Percentiles rank a stretch among this genome's conserved stretches.
phyloP scores from a whole-genome alignment of 116 monocot genomes.

The Thalassia testudinum region DNA sequence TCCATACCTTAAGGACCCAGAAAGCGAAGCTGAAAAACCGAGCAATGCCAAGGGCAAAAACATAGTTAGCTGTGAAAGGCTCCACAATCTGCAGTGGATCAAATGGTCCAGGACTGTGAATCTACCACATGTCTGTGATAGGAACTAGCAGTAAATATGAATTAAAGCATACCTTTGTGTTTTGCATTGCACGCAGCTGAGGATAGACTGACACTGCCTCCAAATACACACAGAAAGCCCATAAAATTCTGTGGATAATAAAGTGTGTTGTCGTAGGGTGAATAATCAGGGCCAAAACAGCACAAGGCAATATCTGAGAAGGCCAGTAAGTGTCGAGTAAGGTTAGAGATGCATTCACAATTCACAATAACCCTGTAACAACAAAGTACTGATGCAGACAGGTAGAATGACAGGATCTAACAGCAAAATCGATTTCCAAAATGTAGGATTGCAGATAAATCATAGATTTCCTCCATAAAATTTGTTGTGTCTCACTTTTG shows the following conservation, averaged over 20 bases:
- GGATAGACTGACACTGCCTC: slow-evolving; percentile 78
- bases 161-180: slow-evolving; percentile 39
- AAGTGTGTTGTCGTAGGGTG: slow-evolving; percentile 63
- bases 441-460: too few relatives aligned
- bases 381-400: too few relatives aligned
- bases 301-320: slow-evolving; percentile 56
- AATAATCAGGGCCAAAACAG: slow-evolving; percentile 32
- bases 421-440: too few relatives aligned
- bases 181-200: slow-evolving; percentile 79
- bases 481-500: too few relatives aligned
- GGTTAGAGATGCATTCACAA: too few relatives aligned
- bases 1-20: slow-evolving; percentile 70
- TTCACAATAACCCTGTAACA: too few relatives aligned
- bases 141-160: background rate
- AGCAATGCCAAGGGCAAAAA: slow-evolving; percentile 68
- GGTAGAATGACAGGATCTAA: too few relatives aligned
- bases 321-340: too few relatives aligned
- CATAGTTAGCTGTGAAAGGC: slow-evolving; percentile 77
- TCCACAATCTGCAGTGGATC: slow-evolving; percentile 45
- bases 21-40: slow-evolving; percentile 72
- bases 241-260: slow-evolving; percentile 54
- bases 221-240: slow-evolving; percentile 79
- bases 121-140: background rate
- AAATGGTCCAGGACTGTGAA: background rate
- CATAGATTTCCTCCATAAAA: too few relatives aligned